Evolutionary conservation across 768 basidiomycete species (phyloP), one percentile per base, ranked within the genome.

Genomic region (Fomitopsis serialis): DNA sequence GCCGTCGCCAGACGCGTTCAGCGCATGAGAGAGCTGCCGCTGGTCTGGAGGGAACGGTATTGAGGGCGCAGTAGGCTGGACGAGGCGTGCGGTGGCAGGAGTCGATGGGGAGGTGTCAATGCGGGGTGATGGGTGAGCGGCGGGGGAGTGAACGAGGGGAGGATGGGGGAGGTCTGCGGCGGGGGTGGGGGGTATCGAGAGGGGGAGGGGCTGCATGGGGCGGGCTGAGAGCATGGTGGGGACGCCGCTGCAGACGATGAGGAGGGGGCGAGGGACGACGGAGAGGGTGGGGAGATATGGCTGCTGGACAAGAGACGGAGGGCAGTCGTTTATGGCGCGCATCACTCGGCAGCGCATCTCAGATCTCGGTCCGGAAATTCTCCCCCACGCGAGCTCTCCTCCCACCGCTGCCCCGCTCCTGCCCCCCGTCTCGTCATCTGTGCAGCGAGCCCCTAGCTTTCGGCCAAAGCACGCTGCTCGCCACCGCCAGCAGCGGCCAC

Each of bases 211-310:
- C 25, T 65, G 66, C 68, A 72, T 74, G 36, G 72, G 74, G 55
- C 54, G 66, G 13, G 72, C 63, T 36, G 70, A 70, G 54, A 75
- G 67, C 73, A 72, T 75, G 43, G 48, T 59, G 45, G 11, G 35
- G 23, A 32, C 13, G 49, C 15, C 50, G 61, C 52, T 37, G 58
- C 47, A 6, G 55, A 48, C 52, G 54, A 35, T 22, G 42, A 25
- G 47, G 48, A 15, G 42, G 17, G 50, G 32, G 15, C 42, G 13
- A 23, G 40, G 48, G 42, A 24, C 17, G 54, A 42, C 47, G 61
- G 52, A 37, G 56, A 54, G 43, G 55, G 36, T 40, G 46, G 45
- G 42, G 50, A 42, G 49, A 47, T 37, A 40, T 17, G 53, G 48
- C 13, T 24, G 34, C n/a, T 36, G 25, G 47, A 48, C 36, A 42